Percentiles rank a stretch among this genome's conserved stretches.
phyloP scores from a whole-genome alignment of 2,329 filamentous ascomycete species.

The Fusarium camptoceras region DNA sequence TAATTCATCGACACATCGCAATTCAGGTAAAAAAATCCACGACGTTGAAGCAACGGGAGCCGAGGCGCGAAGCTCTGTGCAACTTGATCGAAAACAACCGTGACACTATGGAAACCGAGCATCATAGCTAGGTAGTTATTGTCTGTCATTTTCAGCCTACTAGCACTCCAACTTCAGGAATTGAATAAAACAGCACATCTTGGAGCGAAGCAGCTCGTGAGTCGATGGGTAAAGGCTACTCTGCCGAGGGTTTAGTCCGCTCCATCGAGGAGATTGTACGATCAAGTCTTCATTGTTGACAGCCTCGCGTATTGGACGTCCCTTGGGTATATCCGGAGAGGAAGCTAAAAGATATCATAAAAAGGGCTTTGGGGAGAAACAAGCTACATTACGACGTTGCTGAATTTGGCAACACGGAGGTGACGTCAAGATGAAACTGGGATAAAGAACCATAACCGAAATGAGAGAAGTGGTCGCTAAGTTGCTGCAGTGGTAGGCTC shows the following conservation, averaged over 20 bases:
- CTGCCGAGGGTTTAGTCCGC: neutral
- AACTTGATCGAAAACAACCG: conserved; percentile 1
- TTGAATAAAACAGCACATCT: neutral
- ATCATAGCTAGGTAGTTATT: neutral
- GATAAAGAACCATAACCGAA: neutral
- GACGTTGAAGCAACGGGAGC: conserved; percentile 13
- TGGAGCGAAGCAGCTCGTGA: neutral
- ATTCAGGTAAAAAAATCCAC: neutral
- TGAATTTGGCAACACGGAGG: neutral
- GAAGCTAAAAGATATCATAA: neutral
- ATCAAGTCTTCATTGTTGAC: neutral
- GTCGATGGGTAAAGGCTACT: conserved; percentile 1
- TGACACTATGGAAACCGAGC: neutral
- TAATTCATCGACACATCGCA: conserved; percentile 3
- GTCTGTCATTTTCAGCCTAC: neutral
- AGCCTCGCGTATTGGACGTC: neutral
- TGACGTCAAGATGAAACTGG: conserved; percentile 18
- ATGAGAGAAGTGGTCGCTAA: neutral
- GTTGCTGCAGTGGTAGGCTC: conserved; percentile 3
- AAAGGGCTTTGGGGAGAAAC: neutral
- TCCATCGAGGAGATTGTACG: neutral
- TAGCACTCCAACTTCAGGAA: neutral
- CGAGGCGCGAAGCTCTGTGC: conserved; percentile 22
- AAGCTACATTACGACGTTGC: conserved; percentile 4
- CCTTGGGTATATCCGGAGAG: neutral